Evolutionary conservation across 164 flowering plant species (phyloP), one percentile per base, ranked within the genome.

Genomic region (Vitis amurensis): DNA sequence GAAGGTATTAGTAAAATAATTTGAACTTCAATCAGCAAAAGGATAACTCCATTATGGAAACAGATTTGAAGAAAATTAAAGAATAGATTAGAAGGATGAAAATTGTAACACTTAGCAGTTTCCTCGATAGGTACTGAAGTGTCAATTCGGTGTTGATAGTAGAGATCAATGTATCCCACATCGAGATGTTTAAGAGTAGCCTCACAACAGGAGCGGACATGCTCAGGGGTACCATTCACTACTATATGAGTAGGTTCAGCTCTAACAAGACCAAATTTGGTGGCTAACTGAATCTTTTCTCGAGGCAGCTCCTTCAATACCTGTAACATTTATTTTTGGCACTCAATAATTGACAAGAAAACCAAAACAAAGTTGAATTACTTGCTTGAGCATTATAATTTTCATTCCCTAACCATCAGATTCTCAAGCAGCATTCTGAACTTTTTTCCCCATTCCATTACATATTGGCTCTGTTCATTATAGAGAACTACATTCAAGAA

Each of bases 121-220:
- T 74, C 78, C 66, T 78, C 81, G 44, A 78, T 78, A 29, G 81
- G 78, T 17, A 78, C 68, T 8, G 75, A 51, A 50, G 69, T 67
- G 56, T 78, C 81, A 13, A 74, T 61, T 12, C 81, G 66, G 51
- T 78, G 81, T 50, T 58, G 55, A 67, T 74, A 78, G 53, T 74
- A 78, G 16, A 78, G 74, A 60, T 78, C 81, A 55, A 78, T 74
- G 73, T 68, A 78, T 12, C 71, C 78, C 50, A 78, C 78, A 13
- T 50, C 67, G 63, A 78, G 78, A 15, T 75, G 75, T 55, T 74
- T 74, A 59, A 78, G 61, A 61, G 78, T 78, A 68, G 75, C 75
- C 66, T 78, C 78, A 71, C 78, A 74, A 63, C 78, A 74, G 2
- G 72, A 55, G 15, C 78, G 75, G 2, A 61, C 78, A 68, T 78